phyloP scores from a whole-genome alignment of 495 filamentous ascomycete species.

The Parathielavia appendiculata region DNA sequence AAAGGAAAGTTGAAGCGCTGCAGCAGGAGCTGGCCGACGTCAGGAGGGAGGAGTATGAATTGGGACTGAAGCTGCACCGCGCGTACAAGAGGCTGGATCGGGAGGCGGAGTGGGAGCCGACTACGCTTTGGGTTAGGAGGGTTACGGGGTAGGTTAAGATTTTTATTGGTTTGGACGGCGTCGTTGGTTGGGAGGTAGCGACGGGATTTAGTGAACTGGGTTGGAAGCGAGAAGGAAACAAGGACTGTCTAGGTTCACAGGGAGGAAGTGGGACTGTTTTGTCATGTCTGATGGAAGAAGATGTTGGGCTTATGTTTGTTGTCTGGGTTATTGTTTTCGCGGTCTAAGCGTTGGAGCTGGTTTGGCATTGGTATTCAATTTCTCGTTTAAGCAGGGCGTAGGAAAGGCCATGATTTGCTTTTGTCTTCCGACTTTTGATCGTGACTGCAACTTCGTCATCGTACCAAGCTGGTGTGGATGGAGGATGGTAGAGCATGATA shows the following conservation, averaged over 20 bases:
- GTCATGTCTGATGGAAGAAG: not conserved
- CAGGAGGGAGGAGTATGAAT: conserved; percentile 74
- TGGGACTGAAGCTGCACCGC: conserved; percentile 75
- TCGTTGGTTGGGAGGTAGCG: not conserved
- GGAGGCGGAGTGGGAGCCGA: conserved; percentile 58
- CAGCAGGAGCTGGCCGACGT: conserved; percentile 73
- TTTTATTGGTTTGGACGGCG: not conserved
- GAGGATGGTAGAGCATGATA: not conserved
- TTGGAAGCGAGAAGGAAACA: too few relatives aligned
- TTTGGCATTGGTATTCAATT: not conserved
- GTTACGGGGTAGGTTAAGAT: conserved; percentile 42
- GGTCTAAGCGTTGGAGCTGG: not conserved
- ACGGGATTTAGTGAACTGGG: not conserved
- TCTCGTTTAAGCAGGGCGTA: not conserved
- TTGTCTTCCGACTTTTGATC: not conserved
- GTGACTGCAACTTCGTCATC: not conserved
- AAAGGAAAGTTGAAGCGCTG: conserved; percentile 64
- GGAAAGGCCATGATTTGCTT: not conserved
- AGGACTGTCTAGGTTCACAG: not conserved
- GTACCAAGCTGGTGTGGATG: not conserved
- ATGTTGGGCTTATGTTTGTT: too few relatives aligned
- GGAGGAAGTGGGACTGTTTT: not conserved
- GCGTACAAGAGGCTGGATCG: conserved; percentile 71
- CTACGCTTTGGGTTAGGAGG: conserved; percentile 75
- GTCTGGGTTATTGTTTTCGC: not conserved